Base-by-base conservation (phyloP, 2,329 filamentous ascomycete genomes). In the Colletotrichum sp. region DNA sequence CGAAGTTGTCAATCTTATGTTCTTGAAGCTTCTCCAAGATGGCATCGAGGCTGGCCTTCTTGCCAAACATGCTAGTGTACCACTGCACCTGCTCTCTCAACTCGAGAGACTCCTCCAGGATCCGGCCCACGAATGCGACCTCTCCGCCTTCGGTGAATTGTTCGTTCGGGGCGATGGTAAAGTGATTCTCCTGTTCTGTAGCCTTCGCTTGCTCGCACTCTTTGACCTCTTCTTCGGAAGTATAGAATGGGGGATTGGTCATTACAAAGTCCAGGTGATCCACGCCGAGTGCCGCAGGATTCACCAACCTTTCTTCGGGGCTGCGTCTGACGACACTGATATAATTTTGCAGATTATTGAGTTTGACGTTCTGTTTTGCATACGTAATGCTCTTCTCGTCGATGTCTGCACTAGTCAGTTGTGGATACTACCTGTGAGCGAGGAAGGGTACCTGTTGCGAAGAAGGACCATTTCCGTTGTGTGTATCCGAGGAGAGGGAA, bases 181-280 rank as follows among this genome's bases (percentile, higher is more conserved):
- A 92, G 94, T 92, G 0, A 94, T 94, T 72, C 91, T 91, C 0
- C 96, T 94, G 0, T 92, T 92, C 0, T 89, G 44, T 88, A 5
- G 89, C 85, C 83, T 98, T 98, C 49, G 89, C 84, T 18, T 87
- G 83, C 0, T 95, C 94, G 2, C 93, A 94, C 6, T 87, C 85
- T 5, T 89, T 79, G 84, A 98, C 91, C 67, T 98, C 95, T 7
- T 89, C 85, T 5, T 90, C 86, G 0, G 95, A 96, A n/a, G 88
- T 84, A 86, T 98, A 99, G 86, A 99, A 99, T 0, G 97, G 97
- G 0, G 97, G 97, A 79, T 99, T 99, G 78, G 94, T 96, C 92
- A 99, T 98, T 75, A 92, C 92, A 82, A 99, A 98, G 82, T 96
- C 93, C 59, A 98, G 88, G 5, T 77, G 81, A 9, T 86, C 82